Base-by-base conservation (phyloP, 1,139 yeast genomes). In the Debaryomyces robertsiae region DNA sequence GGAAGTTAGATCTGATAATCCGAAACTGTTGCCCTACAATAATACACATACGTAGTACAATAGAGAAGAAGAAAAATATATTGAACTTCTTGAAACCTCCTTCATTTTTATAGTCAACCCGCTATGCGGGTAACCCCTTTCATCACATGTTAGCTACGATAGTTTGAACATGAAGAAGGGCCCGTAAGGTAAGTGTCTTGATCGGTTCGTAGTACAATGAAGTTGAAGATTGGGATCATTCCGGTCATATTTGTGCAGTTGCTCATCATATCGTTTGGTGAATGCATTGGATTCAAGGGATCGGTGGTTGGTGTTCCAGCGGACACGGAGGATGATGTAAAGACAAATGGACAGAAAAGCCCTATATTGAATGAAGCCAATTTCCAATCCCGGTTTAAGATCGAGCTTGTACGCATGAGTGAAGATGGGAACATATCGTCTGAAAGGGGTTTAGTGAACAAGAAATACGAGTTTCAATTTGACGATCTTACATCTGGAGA, bases 31-130 rank as follows among this genome's bases (percentile, higher is more conserved):
- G 70, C 78, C 75, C 78, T 72, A 73, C 78, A 73, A 73, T 73
- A 73, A 73, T 73, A 73, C 77, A 61, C 72, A 70, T 70, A 57
- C 77, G 57, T 53, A 61, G 75, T 72, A 73, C 76, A 71, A 72
- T 69, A 63, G 52, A 53, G 72, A 57, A 46, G 41, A 50, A 46
- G 42, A 41, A 7, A 27, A 32, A 27, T 16, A 5, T 3, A 7
- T n/a, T n/a, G n/a, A n/a, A n/a, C 2, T 13, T 9, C 16, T 27
- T 15, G 23, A 2, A 27, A 13, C 28, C 9, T 15, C 14, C 14
- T 11, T n/a, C n/a, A n/a, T n/a, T n/a, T n/a, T n/a, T n/a, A n/a
- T n/a, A n/a, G n/a, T n/a, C n/a, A n/a, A n/a, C n/a, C n/a, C n/a
- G n/a, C n/a, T 7, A 28, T 36, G 41, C 50, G 52, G 52, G 50